phyloP scores from a whole-genome alignment of 179 eudicot genomes.

The Camellia oleifera region DNA sequence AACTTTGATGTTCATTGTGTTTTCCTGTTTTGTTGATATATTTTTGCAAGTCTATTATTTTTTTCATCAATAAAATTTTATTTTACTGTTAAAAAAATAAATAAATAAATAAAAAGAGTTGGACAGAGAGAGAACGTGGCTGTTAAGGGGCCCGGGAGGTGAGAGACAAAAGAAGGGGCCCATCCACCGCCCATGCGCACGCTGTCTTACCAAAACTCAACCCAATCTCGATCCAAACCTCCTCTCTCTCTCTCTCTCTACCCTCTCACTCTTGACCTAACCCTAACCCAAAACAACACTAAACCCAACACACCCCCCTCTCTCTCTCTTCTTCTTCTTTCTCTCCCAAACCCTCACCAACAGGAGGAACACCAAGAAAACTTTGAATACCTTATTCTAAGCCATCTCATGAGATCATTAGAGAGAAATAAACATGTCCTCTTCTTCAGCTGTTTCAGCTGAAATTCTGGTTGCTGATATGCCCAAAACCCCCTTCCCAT shows the following conservation, averaged over 20 bases:
- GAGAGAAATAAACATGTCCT: slow-evolving; percentile 20
- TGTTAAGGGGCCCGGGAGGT: neutral
- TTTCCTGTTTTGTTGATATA: too few species aligned
- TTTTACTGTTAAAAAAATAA: too few species aligned
- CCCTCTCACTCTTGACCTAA: slow-evolving; percentile 28
- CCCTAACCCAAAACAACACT: slow-evolving; percentile 46
- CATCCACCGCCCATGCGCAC: slow-evolving; percentile 68
- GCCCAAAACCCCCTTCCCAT: neutral
- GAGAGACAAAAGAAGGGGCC: slow-evolving; percentile 32
- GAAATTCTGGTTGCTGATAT: slow-evolving; percentile 19
- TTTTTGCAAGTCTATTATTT: too few species aligned
- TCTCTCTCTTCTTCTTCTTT: slow-evolving; percentile 18
- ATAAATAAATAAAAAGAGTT: too few species aligned
- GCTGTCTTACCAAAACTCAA: slow-evolving; percentile 37
- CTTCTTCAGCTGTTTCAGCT: slow-evolving; percentile 29
- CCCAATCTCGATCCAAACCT: slow-evolving; percentile 29
- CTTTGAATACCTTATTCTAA: neutral
- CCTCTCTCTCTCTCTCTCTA: neutral
- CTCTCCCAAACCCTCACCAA: slow-evolving; percentile 31
- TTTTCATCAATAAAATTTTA: too few species aligned
- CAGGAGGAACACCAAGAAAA: neutral
- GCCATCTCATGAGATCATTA: slow-evolving; percentile 3
- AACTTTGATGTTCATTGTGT: too few species aligned
- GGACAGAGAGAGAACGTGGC: slow-evolving; percentile 16
- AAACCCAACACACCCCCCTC: slow-evolving; percentile 20